Conservation (phyloP, 169 alveolate genomes). For the Nephromyces sp. region DNA sequence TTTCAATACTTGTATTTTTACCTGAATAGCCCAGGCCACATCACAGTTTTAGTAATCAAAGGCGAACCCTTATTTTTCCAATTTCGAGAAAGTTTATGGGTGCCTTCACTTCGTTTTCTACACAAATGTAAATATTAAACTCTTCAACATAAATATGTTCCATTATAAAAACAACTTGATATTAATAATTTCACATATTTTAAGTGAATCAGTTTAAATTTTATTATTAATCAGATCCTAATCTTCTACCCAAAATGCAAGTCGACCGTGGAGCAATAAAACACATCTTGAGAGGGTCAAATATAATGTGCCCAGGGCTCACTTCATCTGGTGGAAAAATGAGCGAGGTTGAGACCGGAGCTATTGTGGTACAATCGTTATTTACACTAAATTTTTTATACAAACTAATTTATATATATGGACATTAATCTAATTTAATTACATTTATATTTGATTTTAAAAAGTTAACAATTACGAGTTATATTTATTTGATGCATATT, state of each 20-base stretch:
- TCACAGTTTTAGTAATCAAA: constrained; percentile 54
- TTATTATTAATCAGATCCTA: constrained; percentile 63
- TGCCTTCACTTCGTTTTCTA: constrained; percentile 82
- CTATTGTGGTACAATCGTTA: constrained; percentile 11
- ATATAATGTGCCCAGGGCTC: constrained; percentile 95
- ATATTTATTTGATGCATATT: background rate
- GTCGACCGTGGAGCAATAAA: constrained; percentile 92
- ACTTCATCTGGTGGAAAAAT: constrained; percentile 87
- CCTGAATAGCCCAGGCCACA: constrained; percentile 55
- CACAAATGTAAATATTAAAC: constrained; percentile 70
- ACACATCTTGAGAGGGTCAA: constrained; percentile 87
- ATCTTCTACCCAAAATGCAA: constrained; percentile 89
- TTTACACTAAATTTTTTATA: constrained; percentile 4
- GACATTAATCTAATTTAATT: background rate
- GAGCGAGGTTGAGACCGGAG: constrained; percentile 70
- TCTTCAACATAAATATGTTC: background rate
- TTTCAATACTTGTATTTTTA: background rate
- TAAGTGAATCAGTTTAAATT: background rate
- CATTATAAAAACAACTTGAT: background rate
- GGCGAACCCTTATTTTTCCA: constrained; percentile 71
- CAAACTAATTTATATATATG: constrained; percentile 6
- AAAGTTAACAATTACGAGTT: background rate
- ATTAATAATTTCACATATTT: background rate
- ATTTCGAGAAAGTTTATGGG: constrained; percentile 84
- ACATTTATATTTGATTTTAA: background rate